These are phyloP conservation scores for Coccomyxa subellipsoidea DNA, from an alignment of 163 green algal genomes.

Conservation along the genomic window DNA sequence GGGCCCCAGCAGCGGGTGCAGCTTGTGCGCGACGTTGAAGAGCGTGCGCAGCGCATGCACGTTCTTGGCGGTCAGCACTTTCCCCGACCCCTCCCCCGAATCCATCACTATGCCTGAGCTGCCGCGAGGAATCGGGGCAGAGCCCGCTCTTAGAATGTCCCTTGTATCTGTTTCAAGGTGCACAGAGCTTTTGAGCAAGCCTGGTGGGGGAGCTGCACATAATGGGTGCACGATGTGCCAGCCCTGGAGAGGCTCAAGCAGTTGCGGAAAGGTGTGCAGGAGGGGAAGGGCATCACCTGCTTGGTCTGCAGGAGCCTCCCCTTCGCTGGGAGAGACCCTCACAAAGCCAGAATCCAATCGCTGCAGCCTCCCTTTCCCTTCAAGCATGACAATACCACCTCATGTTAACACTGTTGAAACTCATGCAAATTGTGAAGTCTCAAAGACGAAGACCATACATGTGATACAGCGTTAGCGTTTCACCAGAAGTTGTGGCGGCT, in stretches of 20 bases:
- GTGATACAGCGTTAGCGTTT: too few relatives aligned
- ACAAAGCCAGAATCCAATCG: neutral
- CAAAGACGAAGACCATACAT: too few relatives aligned
- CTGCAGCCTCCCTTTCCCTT: neutral
- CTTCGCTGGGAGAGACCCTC: neutral
- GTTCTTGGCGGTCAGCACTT: constrained; percentile 69
- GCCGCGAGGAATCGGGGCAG: neutral
- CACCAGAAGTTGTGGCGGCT: neutral
- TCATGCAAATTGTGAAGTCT: too few relatives aligned
- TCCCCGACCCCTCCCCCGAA: constrained; percentile 13
- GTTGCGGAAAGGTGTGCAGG: too few relatives aligned
- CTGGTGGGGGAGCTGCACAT: neutral
- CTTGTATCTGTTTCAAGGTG: neutral
- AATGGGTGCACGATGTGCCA: too few relatives aligned
- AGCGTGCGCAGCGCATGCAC: constrained; percentile 79
- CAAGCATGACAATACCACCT: too few relatives aligned
- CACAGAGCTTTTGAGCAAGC: neutral
- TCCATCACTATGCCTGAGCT: neutral
- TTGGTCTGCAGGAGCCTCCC: neutral
- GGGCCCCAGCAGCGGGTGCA: constrained; percentile 59
- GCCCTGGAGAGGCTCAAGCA: too few relatives aligned
- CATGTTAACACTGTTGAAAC: too few relatives aligned
- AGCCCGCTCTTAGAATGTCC: neutral
- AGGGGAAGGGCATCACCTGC: neutral
- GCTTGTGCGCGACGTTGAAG: constrained; percentile 82